Percentiles rank a stretch among this genome's conserved stretches.
Conservation (phyloP, 140 eudicot genomes). For the Erigeron philadelphicus region DNA sequence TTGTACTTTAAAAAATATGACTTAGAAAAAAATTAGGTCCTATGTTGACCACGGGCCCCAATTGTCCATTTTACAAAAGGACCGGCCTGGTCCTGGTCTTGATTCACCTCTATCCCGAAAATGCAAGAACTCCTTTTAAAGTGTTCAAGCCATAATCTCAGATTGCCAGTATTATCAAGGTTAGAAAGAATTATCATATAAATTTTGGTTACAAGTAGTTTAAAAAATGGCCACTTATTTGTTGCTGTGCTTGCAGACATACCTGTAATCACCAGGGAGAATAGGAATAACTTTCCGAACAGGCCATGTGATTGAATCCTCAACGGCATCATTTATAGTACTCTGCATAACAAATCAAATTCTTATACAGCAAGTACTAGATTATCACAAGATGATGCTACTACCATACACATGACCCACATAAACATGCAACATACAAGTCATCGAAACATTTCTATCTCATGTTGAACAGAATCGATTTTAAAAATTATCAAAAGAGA, state of each 20-base stretch:
- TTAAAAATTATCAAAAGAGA: slow-evolving; percentile 11
- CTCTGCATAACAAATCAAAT: slow-evolving; percentile 40
- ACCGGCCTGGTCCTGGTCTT: too few relatives aligned
- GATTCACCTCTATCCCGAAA: too few relatives aligned
- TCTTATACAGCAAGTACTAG: not conserved
- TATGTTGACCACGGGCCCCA: too few relatives aligned
- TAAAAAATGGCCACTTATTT: not conserved
- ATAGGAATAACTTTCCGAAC: slow-evolving; percentile 90
- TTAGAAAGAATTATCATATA: not conserved
- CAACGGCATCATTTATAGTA: slow-evolving; percentile 86
- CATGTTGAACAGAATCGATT: not conserved
- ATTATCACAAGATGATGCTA: not conserved
- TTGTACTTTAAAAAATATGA: too few relatives aligned
- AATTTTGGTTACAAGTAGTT: not conserved
- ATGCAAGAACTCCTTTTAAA: too few relatives aligned
- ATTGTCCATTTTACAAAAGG: too few relatives aligned
- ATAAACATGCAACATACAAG: slow-evolving; percentile 11
- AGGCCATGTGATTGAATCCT: slow-evolving; percentile 98
- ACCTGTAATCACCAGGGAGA: slow-evolving; percentile 97
- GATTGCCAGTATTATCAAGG: too few relatives aligned
- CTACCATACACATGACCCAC: not conserved
- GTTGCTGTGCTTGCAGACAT: slow-evolving; percentile 16
- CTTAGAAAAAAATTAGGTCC: too few relatives aligned
- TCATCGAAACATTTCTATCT: not conserved
- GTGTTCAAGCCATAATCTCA: too few relatives aligned